These are phyloP conservation scores for Platismatia glauca DNA, from an alignment of 495 filamentous ascomycete species.

Conservation along the genomic window DNA sequence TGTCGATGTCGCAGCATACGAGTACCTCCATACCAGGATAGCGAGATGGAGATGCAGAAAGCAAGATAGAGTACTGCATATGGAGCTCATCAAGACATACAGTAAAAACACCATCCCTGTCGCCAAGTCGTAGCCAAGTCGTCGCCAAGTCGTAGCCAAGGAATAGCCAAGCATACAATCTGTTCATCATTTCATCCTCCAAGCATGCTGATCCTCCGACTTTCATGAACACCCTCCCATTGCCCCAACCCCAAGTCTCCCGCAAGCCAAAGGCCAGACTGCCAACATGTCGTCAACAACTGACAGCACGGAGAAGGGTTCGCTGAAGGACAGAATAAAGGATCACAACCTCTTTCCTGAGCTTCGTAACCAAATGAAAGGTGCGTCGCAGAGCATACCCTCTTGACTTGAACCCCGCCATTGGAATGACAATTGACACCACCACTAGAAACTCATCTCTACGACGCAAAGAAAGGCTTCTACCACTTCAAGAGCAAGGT, in stretches of 20 bases:
- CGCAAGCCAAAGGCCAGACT: background rate
- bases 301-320: conserved; percentile 1
- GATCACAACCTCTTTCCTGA: conserved; percentile 13
- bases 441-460: conserved; percentile 31
- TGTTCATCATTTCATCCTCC: background rate
- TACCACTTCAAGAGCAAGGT: conserved; percentile 52
- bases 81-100: no score
- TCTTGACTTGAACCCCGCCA: background rate
- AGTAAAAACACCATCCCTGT: no score
- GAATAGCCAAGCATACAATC: conserved; percentile 12
- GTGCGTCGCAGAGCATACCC: background rate
- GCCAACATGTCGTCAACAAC: conserved; percentile 4
- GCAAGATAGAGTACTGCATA: no score
- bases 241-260: background rate
- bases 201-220: background rate
- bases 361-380: conserved; percentile 15
- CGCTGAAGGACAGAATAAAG: conserved; percentile 12
- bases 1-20: no score
- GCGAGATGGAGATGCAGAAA: no score
- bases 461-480: conserved; percentile 40
- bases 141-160: conserved; percentile 9
- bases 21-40: no score
- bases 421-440: background rate
- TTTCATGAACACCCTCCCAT: background rate
- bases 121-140: background rate